A percentile compares a stretch with the other conserved stretches of the same genome.
These are phyloP conservation scores for Phytophthora lateralis DNA, from an alignment of 352 stramenopile species.

Conservation along the genomic window DNA sequence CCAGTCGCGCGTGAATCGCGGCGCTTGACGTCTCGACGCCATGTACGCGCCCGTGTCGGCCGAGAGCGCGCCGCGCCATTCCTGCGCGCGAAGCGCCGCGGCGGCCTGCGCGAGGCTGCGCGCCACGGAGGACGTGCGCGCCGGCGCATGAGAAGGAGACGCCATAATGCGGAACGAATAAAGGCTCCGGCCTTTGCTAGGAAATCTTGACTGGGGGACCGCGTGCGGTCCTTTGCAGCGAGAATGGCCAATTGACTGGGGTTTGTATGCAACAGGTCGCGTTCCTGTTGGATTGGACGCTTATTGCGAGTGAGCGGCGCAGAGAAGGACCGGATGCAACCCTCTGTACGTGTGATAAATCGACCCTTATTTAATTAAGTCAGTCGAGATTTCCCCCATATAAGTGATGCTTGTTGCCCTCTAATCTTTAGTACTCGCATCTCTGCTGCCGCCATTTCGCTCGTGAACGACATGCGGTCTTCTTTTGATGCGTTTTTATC, in stretches of 20 bases:
- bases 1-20: slow-evolving; percentile 6
- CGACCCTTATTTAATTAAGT: neutral
- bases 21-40: slow-evolving; percentile 3
- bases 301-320: slow-evolving; percentile 15
- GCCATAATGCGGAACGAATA: neutral
- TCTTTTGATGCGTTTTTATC: slow-evolving; percentile 18
- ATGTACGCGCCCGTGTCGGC: neutral
- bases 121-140: slow-evolving; percentile 18
- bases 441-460: neutral
- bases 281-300: slow-evolving; percentile 5
- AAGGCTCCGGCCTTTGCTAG: too few species aligned
- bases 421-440: too few species aligned
- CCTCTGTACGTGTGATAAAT: neutral
- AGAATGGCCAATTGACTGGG: slow-evolving; percentile 5
- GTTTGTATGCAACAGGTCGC: slow-evolving; percentile 13
- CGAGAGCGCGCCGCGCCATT: slow-evolving; percentile 12
- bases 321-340: neutral
- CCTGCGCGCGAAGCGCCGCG: slow-evolving; percentile 23
- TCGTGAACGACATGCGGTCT: neutral
- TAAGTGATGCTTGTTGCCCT: too few species aligned
- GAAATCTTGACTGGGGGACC: neutral
- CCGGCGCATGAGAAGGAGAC: neutral
- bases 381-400: too few species aligned
- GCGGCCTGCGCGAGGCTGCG: slow-evolving; percentile 25
- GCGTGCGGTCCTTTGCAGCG: neutral